Conservation (phyloP, 176 grass and related monocot species). For the Oryza meridionalis region DNA sequence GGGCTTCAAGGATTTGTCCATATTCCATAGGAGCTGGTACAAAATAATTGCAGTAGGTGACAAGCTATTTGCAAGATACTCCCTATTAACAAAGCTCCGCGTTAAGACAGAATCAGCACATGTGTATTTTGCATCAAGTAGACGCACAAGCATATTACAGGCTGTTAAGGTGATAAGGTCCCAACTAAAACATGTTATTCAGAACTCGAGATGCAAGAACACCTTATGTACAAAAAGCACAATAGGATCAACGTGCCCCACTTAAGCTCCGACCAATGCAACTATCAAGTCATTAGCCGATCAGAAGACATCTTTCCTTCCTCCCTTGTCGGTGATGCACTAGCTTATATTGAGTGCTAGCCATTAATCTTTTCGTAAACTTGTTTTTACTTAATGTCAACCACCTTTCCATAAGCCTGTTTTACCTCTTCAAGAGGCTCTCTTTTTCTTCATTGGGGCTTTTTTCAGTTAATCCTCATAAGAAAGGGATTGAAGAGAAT, state of each 20-base stretch:
- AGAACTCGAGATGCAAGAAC: not conserved
- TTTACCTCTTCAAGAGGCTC: slow-evolving; percentile 7
- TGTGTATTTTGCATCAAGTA: slow-evolving; percentile 7
- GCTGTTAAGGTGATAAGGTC: not conserved
- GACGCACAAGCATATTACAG: slow-evolving; percentile 11
- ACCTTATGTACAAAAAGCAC: slow-evolving; percentile 34
- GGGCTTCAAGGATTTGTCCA: not conserved
- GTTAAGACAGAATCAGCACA: not conserved
- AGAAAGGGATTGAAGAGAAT: no score
- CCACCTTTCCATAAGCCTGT: not conserved
- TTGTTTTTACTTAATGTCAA: not conserved
- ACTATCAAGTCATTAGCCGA: not conserved
- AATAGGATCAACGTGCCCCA: slow-evolving; percentile 14
- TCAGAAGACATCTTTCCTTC: not conserved
- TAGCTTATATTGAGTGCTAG: not conserved
- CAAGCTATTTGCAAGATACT: not conserved
- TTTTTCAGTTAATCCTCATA: no score
- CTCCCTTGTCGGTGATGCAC: not conserved
- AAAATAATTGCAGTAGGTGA: not conserved
- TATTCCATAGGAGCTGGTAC: not conserved
- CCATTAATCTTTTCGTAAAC: not conserved
- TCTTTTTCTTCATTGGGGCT: not conserved
- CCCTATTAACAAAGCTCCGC: not conserved
- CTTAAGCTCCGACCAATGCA: not conserved
- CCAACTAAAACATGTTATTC: not conserved